Base-by-base conservation (phyloP, 371 early-diverging fungal genomes). In the Syncephalastrum sp. region DNA sequence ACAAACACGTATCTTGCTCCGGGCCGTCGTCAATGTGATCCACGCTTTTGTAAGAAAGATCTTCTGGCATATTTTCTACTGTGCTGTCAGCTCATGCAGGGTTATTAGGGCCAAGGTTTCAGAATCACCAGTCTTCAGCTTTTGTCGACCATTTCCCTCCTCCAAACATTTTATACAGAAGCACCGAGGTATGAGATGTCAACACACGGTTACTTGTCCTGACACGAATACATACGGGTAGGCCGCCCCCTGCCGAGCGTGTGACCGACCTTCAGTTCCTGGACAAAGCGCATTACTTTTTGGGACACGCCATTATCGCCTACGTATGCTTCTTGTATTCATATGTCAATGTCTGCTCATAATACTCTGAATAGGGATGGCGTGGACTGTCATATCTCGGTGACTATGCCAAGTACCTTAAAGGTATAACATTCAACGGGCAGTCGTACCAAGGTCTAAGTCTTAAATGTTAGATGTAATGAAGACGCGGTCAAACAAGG, bases 61-160 rank as follows among this genome's bases (percentile, higher is more conserved):
- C 21, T 21, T 6, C 23, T 2, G 38, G 8, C 2, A 33, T 10
- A 33, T 10, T 2, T 53, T 43, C 16, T 19, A 5, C 7, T 24
- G n/a, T 47, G 5, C 49, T 43, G 7, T 47, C 12, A 24, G 58
- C 5, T 53, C n/a, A 47, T 33, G 53, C 17, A 15, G 19, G n/a
- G 14, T 10, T 10, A 17, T 52, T 61, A 75, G 81, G 83, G 86
- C 24, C 91, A 92, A 72, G 93, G 92, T 12, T 84, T 92, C 47
- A 86, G 88, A 55, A 71, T 91, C 47, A 84, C 86, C 5, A 77
- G 84, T 29, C 62, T 87, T 1, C 88, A 91, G 61, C 68, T 93
- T 16, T 58, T 91, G 14, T 82, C 85, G 4, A 90, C 84, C 1
- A 69, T 90, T 15, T 71, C 89, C 5, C 68, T 89, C 12, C 57